These are phyloP conservation scores for Auricularia sp. DNA, from an alignment of 768 basidiomycete genomes.

Conservation along the genomic window DNA sequence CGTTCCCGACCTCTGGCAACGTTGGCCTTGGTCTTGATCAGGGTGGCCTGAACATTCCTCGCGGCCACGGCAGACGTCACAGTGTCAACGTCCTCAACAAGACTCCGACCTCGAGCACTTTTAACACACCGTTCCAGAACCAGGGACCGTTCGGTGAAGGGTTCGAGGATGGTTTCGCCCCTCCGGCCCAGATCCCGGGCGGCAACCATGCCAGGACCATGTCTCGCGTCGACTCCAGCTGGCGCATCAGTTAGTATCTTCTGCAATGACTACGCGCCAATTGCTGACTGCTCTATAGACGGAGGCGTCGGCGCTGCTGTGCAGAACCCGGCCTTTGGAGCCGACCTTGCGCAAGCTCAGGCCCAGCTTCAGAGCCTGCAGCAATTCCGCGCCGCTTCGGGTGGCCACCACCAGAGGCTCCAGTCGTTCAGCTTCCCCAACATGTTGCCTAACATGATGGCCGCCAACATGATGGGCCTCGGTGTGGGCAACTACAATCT, in stretches of 20 bases:
- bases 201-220: conserved; percentile 67
- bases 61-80: conserved; percentile 81
- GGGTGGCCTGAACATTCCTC: conserved; percentile 56
- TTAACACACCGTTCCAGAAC: conserved; percentile 10
- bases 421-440: conserved; percentile 96
- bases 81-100: conserved; percentile 90
- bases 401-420: conserved; percentile 95
- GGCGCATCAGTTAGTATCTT: conserved; percentile 71
- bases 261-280: conserved; percentile 2
- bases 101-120: conserved; percentile 32
- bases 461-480: conserved; percentile 91
- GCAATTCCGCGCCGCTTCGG: conserved; percentile 91
- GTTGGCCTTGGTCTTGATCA: conserved; percentile 45
- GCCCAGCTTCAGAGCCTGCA: conserved; percentile 93
- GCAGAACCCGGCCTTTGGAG: conserved; percentile 52
- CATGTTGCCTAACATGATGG: conserved; percentile 96
- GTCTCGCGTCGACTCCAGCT: conserved; percentile 71
- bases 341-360: conserved; percentile 93
- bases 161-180: conserved; percentile 74
- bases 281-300: conserved; percentile 32
- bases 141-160: conserved; percentile 38
- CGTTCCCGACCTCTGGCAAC: conserved; percentile 30
- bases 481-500: conserved; percentile 74
- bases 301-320: conserved; percentile 61
- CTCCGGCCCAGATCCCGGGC: conserved; percentile 34